Percentiles rank a stretch among this genome's conserved stretches.
phyloP scores from a whole-genome alignment of 768 basidiomycete species.

The Serendipita sp. region DNA sequence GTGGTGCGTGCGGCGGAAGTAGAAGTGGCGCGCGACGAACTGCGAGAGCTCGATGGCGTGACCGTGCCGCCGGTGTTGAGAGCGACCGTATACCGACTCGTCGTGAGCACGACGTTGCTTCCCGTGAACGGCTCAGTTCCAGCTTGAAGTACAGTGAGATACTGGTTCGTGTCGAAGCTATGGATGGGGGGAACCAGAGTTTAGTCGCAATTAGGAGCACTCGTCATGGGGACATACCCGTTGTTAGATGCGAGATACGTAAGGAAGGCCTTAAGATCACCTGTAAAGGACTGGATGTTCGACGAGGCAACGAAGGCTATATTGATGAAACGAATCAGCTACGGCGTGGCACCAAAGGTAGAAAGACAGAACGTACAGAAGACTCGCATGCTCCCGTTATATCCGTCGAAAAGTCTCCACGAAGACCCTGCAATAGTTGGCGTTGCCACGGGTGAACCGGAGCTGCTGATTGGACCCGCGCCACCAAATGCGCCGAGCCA shows the following conservation, averaged over 20 bases:
- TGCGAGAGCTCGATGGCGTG: neutral
- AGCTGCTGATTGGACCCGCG: neutral
- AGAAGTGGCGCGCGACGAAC: neutral
- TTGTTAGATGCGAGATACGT: neutral
- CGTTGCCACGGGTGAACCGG: neutral
- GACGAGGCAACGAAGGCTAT: neutral
- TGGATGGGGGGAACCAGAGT: too few species aligned
- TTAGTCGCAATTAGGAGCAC: too few species aligned
- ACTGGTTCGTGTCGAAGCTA: neutral
- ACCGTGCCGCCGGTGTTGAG: neutral
- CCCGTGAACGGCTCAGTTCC: slow-evolving; percentile 1
- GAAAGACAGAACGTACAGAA: neutral
- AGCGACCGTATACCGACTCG: neutral
- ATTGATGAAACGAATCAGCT: too few species aligned
- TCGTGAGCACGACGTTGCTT: neutral
- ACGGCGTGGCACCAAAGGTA: too few species aligned
- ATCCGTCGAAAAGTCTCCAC: slow-evolving; percentile 1
- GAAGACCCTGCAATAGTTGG: neutral
- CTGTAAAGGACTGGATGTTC: neutral
- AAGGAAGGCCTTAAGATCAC: neutral
- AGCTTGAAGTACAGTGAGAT: slow-evolving; percentile 3
- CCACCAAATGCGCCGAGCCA: slow-evolving; percentile 1
- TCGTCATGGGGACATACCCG: neutral
- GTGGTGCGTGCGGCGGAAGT: neutral
- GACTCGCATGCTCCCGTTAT: slow-evolving; percentile 4